phyloP scores from a whole-genome alignment of 169 alveolate species.

The Eimeria falciformis region DNA sequence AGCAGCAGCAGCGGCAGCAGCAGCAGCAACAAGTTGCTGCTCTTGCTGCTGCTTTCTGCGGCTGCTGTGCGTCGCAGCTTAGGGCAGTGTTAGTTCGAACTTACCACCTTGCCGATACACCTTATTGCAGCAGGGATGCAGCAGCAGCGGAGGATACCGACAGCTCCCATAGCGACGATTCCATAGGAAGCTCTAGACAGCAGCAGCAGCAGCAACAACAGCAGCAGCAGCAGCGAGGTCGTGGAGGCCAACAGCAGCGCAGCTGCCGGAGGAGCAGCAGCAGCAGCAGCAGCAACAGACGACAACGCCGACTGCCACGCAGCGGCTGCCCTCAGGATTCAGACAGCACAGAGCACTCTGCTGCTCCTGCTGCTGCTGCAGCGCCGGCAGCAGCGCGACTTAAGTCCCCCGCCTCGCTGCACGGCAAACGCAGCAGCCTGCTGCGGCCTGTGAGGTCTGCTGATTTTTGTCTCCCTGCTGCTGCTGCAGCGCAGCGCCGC shows the following conservation, averaged over 20 bases:
- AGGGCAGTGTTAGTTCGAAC: constrained; percentile 21
- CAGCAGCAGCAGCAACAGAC: constrained; percentile 19
- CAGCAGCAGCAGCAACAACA: constrained; percentile 45
- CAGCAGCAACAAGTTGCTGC: constrained; percentile 64
- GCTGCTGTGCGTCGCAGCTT: constrained; percentile 55
- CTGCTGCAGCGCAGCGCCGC: constrained; percentile 49
- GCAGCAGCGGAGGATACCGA: constrained; percentile 5
- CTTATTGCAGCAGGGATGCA: constrained; percentile 12
- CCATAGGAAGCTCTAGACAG: neutral
- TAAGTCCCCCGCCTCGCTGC: constrained; percentile 14
- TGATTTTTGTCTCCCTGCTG: constrained; percentile 31
- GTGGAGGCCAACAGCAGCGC: constrained; percentile 35
- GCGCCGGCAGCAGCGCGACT: constrained; percentile 24
- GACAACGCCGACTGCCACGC: neutral
- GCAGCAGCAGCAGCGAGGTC: constrained; percentile 20
- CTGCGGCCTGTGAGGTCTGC: neutral
- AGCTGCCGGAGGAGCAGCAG: constrained; percentile 53
- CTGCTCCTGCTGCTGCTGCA: constrained; percentile 19
- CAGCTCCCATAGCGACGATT: neutral
- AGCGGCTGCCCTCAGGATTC: neutral
- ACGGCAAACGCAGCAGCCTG: constrained; percentile 47
- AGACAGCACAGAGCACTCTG: neutral
- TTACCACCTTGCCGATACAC: constrained; percentile 34
- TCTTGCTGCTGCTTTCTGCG: constrained; percentile 62
- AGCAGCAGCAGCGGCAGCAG: constrained; percentile 41